Evolutionary conservation across 768 basidiomycete species (phyloP).

Genomic region (Mycena floridula): DNA sequence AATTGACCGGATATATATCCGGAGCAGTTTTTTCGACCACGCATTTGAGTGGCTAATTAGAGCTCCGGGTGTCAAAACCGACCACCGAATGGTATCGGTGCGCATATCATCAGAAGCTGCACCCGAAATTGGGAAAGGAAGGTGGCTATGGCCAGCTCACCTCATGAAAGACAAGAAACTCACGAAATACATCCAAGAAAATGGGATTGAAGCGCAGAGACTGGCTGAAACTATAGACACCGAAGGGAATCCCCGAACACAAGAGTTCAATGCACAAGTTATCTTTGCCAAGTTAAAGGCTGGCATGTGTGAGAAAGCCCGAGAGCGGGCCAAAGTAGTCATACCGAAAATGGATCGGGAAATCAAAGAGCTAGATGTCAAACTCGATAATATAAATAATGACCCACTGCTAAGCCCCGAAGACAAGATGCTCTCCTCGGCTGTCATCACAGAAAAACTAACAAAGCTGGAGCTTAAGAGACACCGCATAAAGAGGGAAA

Average conservation of each 20-base stretch:
- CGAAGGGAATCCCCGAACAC: background rate
- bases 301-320: background rate
- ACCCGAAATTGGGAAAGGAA: slow-evolving; percentile 24
- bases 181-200: slow-evolving; percentile 1
- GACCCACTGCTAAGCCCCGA: background rate
- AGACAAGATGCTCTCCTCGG: background rate
- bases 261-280: slow-evolving; percentile 4
- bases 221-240: slow-evolving; percentile 3
- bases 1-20: slow-evolving; percentile 31
- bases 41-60: slow-evolving; percentile 21
- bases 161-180: slow-evolving; percentile 15
- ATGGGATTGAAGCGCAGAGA: background rate
- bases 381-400: background rate
- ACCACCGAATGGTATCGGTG: slow-evolving; percentile 25
- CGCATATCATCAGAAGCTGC: slow-evolving; percentile 12
- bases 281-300: slow-evolving; percentile 6
- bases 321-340: slow-evolving; percentile 7
- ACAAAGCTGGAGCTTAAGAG: slow-evolving; percentile 4
- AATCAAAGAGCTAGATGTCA: slow-evolving; percentile 1
- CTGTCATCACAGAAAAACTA: slow-evolving; percentile 5
- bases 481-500: slow-evolving; percentile 1
- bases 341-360: slow-evolving; percentile 2
- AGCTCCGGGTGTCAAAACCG: slow-evolving; percentile 14
- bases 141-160: slow-evolving; percentile 21
- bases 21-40: slow-evolving; percentile 1